A percentile compares a stretch with the other conserved stretches of the same genome.
These are phyloP conservation scores for Exophiala sp. DNA, from an alignment of 2,329 filamentous ascomycete species.

Conservation along the genomic window DNA sequence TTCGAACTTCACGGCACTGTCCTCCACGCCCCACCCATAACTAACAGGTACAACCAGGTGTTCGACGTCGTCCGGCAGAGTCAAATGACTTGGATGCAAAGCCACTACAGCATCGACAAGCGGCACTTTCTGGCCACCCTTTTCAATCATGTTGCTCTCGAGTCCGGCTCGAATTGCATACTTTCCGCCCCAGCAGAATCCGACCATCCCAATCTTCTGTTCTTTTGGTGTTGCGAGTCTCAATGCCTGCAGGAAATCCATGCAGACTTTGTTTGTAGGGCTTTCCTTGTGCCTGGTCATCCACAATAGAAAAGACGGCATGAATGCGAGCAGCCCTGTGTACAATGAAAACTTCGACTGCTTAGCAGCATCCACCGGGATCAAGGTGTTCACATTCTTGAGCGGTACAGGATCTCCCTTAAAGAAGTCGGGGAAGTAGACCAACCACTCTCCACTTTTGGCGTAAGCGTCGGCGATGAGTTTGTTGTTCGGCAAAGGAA, in stretches of 20 bases:
- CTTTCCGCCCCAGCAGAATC: slow-evolving; percentile 64
- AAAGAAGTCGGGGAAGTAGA: slow-evolving; percentile 62
- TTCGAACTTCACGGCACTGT: slow-evolving; percentile 23
- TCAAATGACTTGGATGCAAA: slow-evolving; percentile 52
- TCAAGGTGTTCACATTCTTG: slow-evolving; percentile 53
- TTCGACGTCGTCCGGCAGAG: slow-evolving; percentile 47
- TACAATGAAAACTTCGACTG: slow-evolving; percentile 45
- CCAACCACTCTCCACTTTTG: slow-evolving; percentile 47
- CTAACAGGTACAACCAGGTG: slow-evolving; percentile 26
- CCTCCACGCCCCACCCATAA: slow-evolving; percentile 29
- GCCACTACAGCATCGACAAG: slow-evolving; percentile 54
- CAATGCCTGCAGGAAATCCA: slow-evolving; percentile 52
- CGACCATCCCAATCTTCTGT: slow-evolving; percentile 53
- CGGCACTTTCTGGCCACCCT: slow-evolving; percentile 30
- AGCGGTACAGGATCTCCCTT: slow-evolving; percentile 61
- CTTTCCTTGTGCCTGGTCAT: slow-evolving; percentile 55
- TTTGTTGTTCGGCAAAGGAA: slow-evolving; percentile 52
- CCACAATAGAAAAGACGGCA: slow-evolving; percentile 49
- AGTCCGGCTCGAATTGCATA: slow-evolving; percentile 50
- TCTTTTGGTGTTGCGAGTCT: slow-evolving; percentile 44
- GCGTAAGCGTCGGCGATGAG: slow-evolving; percentile 55
- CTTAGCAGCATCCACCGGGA: slow-evolving; percentile 57
- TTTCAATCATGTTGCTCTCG: slow-evolving; percentile 33
- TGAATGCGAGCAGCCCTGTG: slow-evolving; percentile 37
- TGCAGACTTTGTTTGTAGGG: slow-evolving; percentile 52